Base-by-base conservation (phyloP, 768 basidiomycete species). In the Cubamyces lactineus region DNA sequence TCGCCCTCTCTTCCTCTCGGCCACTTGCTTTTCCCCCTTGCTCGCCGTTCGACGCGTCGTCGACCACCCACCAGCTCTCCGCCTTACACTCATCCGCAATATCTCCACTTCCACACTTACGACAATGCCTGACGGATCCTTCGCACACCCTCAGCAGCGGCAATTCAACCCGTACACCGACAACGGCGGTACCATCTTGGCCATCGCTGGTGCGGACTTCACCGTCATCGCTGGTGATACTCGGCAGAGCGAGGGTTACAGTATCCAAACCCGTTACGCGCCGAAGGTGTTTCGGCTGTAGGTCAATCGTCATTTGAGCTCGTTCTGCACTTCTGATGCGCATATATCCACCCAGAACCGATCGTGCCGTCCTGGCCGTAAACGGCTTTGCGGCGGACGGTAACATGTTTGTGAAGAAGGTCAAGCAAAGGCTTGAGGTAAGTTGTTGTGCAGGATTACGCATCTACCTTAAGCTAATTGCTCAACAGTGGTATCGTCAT, bases 311-410 rank as follows among this genome's bases (percentile, higher is more conserved):
- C 39, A 53, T 4, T n/a, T 39, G 12, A n/a, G 17, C 41, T 30
- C n/a, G 28, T 30, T n/a, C 21, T 34, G 51, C 34, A 7, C 30
- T 23, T 42, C 12, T 41, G 49, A 40, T 17, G 30, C 30, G 19
- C 26, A 16, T 15, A 40, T 38, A 28, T 21, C 19, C 62, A 43
- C 53, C 42, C 74, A 96, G 94, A 72, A 96, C 94, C 17, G 93
- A 95, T 77, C 92, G 88, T 70, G 92, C 92, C 34, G 93, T 95
- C 5, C 80, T 99, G 21, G 95, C 96, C 19, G 94, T 97, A 40
- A 97, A 98, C 69, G 97, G 97, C 9, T 98, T 98, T 73, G 92
- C 94, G 45, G 97, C 96, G 49, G 97, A 99, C 73, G 96, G 94
- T 24, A 96, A 96, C 70, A 92, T 92, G 85, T 96, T 99, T 71